Percentiles rank a stretch among this genome's conserved stretches.
Conservation (phyloP, 805 yeast genomes). For the Teunomyces atbi region DNA sequence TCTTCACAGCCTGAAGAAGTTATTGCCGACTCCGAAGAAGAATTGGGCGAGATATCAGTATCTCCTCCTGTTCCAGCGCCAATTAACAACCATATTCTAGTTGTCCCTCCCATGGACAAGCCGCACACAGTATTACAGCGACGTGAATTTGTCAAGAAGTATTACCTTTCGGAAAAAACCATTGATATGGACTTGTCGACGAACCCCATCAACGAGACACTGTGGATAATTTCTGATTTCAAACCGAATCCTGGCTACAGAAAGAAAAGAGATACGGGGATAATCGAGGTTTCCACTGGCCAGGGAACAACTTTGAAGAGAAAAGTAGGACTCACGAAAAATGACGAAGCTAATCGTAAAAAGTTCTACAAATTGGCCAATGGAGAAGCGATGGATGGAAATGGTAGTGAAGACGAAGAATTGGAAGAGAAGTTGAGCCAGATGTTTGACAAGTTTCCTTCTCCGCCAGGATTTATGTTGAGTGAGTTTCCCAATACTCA, state of each 20-base stretch:
- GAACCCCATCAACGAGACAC: slow-evolving; percentile 37
- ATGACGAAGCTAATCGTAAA: slow-evolving; percentile 14
- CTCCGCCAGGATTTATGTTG: slow-evolving; percentile 41
- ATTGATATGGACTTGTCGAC: slow-evolving; percentile 23
- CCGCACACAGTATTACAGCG: slow-evolving; percentile 32
- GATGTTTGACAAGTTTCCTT: slow-evolving; percentile 35
- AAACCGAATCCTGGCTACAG: slow-evolving; percentile 26
- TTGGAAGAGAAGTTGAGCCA: slow-evolving; percentile 26
- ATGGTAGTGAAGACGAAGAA: slow-evolving; percentile 5
- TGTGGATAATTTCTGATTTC: slow-evolving; percentile 39
- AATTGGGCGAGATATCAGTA: slow-evolving; percentile 15
- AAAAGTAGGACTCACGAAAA: slow-evolving; percentile 14
- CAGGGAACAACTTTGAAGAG: slow-evolving; percentile 8
- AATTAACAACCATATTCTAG: neutral
- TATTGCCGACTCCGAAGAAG: slow-evolving; percentile 26
- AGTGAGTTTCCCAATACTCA: slow-evolving; percentile 38
- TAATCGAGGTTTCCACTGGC: slow-evolving; percentile 8
- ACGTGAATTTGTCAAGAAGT: slow-evolving; percentile 26
- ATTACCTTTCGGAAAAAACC: slow-evolving; percentile 18
- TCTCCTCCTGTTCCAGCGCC: neutral
- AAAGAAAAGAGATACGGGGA: slow-evolving; percentile 4
- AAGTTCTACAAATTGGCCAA: slow-evolving; percentile 12
- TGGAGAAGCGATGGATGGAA: neutral
- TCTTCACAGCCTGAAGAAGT: neutral
- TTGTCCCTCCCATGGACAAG: slow-evolving; percentile 8